Base-by-base conservation (phyloP, 73 alveolate species). In the Blepharisma stoltei region DNA sequence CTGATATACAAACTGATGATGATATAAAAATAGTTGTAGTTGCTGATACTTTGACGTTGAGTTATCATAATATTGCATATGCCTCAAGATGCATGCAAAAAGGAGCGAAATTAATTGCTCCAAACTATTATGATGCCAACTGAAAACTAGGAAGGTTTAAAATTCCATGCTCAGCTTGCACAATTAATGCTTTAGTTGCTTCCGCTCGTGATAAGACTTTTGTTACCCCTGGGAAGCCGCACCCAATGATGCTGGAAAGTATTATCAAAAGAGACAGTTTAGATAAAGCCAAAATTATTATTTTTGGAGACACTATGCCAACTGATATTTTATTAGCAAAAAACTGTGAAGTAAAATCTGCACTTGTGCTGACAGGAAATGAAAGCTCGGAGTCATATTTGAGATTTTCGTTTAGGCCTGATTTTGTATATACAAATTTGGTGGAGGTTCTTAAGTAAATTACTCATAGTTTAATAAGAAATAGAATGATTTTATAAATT, bases 311-410 rank as follows among this genome's bases (percentile, higher is more conserved):
- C 23, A 52, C 67, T n/a, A 52, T 52, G 67, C 32, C 18, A 52
- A 52, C 67, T 52, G 67, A 52, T 52, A 52, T 52, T 52, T n/a
- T n/a, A 52, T 20, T 52, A 52, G 67, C 67, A 52, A 52, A 52
- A 52, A 52, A 52, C 3, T 14, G 32, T 2, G 67, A 20, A 52
- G 23, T 52, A n/a, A 52, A 52, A 52, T n/a, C 32, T 20, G 18
- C 23, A 20, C 67, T 52, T n/a, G 67, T 52, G 5, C 32, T n/a
- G 23, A 52, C 67, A n/a, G 67, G 67, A 32, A 32, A 32, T 32
- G 41, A 32, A 32, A 32, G 3, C 41, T 32, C 41, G 41, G 41
- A 32, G 41, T 32, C 41, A 32, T 32, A 32, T 32, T 32, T 32
- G 41, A 32, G 41, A 32, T 32, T 32, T 3, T 32, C 41, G 41